Base-by-base conservation (phyloP, 352 stramenopile genomes). In the Phytophthora hybrid region DNA sequence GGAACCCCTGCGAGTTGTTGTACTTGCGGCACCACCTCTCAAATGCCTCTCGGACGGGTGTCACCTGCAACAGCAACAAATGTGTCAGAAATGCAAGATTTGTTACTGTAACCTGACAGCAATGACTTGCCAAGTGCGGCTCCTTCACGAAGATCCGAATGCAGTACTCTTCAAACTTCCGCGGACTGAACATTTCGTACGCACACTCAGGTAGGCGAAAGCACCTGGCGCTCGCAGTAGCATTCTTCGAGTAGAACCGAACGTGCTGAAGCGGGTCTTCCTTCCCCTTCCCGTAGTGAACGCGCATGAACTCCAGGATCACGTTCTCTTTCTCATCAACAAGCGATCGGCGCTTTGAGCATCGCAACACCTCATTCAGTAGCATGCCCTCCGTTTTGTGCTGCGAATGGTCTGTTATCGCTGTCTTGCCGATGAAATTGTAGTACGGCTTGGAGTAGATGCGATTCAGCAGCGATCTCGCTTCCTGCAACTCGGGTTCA, bases 251-350 rank as follows among this genome's bases (percentile, higher is more conserved):
- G 67, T 94, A 97, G 52, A 97, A 97, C 9, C 88, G 82, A 5
- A 95, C 78, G 26, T 88, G 66, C 13, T 86, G 64, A 4, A 98
- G 60, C 26, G 91, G 92, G 58, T 97, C 89, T 9, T 84, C 53
- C 1, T 82, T 79, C 1, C 88, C 88, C 60, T 97, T 97, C n/a
- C 92, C 92, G 55, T 87, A 92, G 59, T 97, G 89, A 21, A 95
- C 76, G 11, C 77, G 76, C 64, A 95, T 89, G 56, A 93, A 87
- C 57, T 97, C 87, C 13, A 95, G 64, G 46, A 98, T 95, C 5
- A 98, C 69, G 18, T 85, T 67, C 0, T 91, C 70, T 18, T 74
- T 81, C 16, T 91, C 73, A 16, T 82, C 46, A 3, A 77, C 8
- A 31, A 93, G 58, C 0, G 58, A 74, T 19, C 76, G 68, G 11